Conservation (phyloP, 768 basidiomycete species). For the Russula sp. region DNA sequence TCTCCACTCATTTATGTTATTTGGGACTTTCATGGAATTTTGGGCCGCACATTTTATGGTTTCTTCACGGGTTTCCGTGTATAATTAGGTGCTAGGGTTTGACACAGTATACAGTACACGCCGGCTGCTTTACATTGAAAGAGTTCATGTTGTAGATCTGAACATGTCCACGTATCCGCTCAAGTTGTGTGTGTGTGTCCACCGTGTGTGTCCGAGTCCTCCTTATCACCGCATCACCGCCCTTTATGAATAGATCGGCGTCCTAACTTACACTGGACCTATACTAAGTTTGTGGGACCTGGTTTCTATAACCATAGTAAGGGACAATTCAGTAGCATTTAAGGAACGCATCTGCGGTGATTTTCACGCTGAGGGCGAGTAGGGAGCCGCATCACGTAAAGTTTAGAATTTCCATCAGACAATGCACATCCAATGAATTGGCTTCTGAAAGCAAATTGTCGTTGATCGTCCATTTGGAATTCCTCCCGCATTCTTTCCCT, state of each 20-base stretch:
- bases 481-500: too few relatives aligned
- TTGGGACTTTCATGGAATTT: neutral
- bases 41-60: neutral
- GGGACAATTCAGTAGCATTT: neutral
- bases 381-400: too few relatives aligned
- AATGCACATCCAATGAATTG: too few relatives aligned
- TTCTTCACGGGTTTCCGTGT: conserved; percentile 9
- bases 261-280: too few relatives aligned
- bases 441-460: too few relatives aligned
- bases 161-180: neutral
- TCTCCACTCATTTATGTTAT: neutral
- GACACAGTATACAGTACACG: neutral
- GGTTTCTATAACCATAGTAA: neutral
- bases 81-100: neutral
- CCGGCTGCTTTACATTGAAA: conserved; percentile 2
- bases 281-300: neutral
- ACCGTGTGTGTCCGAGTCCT: neutral
- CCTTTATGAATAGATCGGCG: neutral
- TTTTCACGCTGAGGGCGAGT: too few relatives aligned
- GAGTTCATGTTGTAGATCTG: neutral
- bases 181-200: neutral
- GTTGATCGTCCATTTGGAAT: too few relatives aligned
- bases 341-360: too few relatives aligned
- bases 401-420: too few relatives aligned
- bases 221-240: neutral